Evolutionary conservation across 345 rosid genomes (phyloP).

Genomic region (Eucalyptus pumila): DNA sequence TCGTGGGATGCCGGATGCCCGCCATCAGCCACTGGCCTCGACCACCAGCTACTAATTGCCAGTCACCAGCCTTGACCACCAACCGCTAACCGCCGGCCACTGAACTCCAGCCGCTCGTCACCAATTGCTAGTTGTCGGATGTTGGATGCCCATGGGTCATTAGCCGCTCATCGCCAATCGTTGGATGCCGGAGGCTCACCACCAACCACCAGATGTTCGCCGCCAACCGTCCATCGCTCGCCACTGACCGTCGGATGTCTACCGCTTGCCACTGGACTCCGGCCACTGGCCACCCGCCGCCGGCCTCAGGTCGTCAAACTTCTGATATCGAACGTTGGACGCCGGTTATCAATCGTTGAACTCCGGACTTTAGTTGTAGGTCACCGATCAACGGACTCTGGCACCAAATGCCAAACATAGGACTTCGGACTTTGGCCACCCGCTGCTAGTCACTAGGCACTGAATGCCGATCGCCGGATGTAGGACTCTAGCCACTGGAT

Average conservation of each 20-base stretch:
- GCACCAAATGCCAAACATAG: fast-evolving
- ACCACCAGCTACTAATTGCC: too few species aligned
- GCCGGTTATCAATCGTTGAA: fast-evolving
- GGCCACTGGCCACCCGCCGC: fast-evolving
- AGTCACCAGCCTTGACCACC: too few species aligned
- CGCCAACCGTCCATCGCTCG: fast-evolving
- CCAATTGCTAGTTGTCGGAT: fast-evolving
- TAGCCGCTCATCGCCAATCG: too few species aligned
- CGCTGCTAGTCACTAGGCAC: fast-evolving
- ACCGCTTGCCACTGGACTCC: fast-evolving
- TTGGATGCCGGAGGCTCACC: too few species aligned
- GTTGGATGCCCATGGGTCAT: too few species aligned
- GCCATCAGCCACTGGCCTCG: fast-evolving
- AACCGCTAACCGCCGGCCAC: too few species aligned
- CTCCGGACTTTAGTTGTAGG: fast-evolving
- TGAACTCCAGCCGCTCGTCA: fast-evolving
- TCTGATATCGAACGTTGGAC: too few species aligned
- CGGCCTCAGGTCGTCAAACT: too few species aligned
- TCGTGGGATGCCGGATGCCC: fast-evolving
- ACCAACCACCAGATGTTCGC: too few species aligned
- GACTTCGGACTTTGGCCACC: fast-evolving
- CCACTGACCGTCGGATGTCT: fast-evolving
- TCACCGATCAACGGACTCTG: too few species aligned
- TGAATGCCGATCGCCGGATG: fast-evolving
- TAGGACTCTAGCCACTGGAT: fast-evolving